Percentiles rank a stretch among this genome's conserved stretches.
phyloP scores from a whole-genome alignment of 768 basidiomycete genomes.

The Lepiota brunneoincarnata region DNA sequence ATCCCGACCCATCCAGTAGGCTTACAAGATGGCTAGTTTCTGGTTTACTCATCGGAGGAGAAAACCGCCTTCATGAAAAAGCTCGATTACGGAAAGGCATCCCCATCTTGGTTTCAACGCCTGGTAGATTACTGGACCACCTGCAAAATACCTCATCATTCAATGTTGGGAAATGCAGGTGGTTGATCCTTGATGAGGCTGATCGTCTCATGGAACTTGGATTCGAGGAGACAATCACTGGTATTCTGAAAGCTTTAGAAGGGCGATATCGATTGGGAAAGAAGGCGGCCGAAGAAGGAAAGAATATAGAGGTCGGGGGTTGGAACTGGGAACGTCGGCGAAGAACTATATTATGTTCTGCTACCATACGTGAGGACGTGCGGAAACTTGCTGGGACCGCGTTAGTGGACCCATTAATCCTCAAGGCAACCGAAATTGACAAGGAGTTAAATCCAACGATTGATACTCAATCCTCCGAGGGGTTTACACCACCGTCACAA shows the following conservation, averaged over 20 bases:
- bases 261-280: slow-evolving; percentile 74
- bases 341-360: slow-evolving; percentile 92
- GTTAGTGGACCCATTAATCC: slow-evolving; percentile 74
- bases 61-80: slow-evolving; percentile 93
- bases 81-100: slow-evolving; percentile 91
- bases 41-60: slow-evolving; percentile 90
- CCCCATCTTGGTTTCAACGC: slow-evolving; percentile 94
- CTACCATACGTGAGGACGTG: slow-evolving; percentile 93
- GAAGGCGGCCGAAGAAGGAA: slow-evolving; percentile 65
- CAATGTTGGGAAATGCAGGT: slow-evolving; percentile 89
- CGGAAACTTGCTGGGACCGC: slow-evolving; percentile 88
- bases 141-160: slow-evolving; percentile 94
- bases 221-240: slow-evolving; percentile 92
- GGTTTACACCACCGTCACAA: slow-evolving; percentile 91
- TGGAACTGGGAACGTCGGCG: slow-evolving; percentile 82
- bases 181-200: slow-evolving; percentile 96
- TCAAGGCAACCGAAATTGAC: slow-evolving; percentile 68
- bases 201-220: slow-evolving; percentile 98
- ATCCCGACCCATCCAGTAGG: slow-evolving; percentile 38
- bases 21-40: slow-evolving; percentile 93
- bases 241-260: slow-evolving; percentile 85
- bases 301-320: slow-evolving; percentile 69
- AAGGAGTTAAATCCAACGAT: slow-evolving; percentile 20
- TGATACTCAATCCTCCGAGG: slow-evolving; percentile 14
- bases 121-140: slow-evolving; percentile 93